Conservation (phyloP, 1,139 yeast species). For the Wickerhamomyces sp. region DNA sequence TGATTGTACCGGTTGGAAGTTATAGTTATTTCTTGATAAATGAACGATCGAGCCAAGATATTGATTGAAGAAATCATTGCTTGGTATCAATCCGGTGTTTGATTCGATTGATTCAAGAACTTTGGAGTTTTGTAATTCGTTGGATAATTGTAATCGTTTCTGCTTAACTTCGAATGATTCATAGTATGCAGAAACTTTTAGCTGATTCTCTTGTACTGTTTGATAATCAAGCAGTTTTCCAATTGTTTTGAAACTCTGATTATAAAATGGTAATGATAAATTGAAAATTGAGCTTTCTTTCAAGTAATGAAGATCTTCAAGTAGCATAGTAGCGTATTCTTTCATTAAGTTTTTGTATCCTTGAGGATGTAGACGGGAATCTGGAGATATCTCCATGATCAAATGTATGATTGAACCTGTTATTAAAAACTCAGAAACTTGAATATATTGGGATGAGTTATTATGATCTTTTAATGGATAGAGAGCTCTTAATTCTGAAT, state of each 20-base stretch:
- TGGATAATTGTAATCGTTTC: constrained; percentile 3
- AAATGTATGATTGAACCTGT: constrained; percentile 10
- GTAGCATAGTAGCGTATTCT: constrained; percentile 8
- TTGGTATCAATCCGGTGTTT: constrained; percentile 15
- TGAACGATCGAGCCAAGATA: constrained; percentile 15
- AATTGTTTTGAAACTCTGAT: constrained; percentile 10
- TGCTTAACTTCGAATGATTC: constrained; percentile 3
- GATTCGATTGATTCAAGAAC: constrained; percentile 17
- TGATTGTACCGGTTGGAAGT: background rate
- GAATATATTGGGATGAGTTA: constrained; percentile 10
- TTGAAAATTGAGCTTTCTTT: constrained; percentile 9
- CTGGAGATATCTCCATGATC: constrained; percentile 9
- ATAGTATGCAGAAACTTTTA: background rate
- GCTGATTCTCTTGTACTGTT: constrained; percentile 1
- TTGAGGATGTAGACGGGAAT: constrained; percentile 12
- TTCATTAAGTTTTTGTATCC: constrained; percentile 10
- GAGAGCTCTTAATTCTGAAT: constrained; percentile 12
- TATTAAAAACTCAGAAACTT: constrained; percentile 12
- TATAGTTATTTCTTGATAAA: constrained; percentile 7
- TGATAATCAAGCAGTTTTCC: constrained; percentile 4
- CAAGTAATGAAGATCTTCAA: constrained; percentile 11
- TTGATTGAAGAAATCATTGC: constrained; percentile 18
- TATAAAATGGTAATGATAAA: constrained; percentile 16
- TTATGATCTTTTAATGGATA: constrained; percentile 13
- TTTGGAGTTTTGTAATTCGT: constrained; percentile 11